Evolutionary conservation across 495 filamentous ascomycete species (phyloP), one percentile per base, ranked within the genome.

Genomic region (Tirmania nivea): DNA sequence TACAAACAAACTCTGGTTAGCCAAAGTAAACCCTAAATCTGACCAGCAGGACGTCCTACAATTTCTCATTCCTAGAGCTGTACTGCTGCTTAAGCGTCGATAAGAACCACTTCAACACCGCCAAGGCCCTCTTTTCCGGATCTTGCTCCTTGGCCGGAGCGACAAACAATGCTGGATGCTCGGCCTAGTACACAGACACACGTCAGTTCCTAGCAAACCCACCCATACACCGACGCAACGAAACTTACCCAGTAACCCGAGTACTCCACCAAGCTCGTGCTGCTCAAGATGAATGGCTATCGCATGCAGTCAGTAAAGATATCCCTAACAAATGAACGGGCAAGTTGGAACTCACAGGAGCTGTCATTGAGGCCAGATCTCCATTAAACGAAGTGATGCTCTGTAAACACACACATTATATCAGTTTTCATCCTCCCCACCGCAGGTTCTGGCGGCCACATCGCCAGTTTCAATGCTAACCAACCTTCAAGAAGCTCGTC

Each of bases 381-480:
- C 92, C 90, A 69, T 86, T 94, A 73, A 95, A 96, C 17, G 86
- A 90, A 37, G 90, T 85, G 62, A 97, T 86, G 31, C 88, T 92
- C 86, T 92, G 35, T 53, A 21, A 17, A 45, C 12, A 14, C 3
- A 45, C 39, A 45, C 39, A 19, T n/a, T n/a, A n/a, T n/a, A n/a
- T n/a, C n/a, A n/a, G n/a, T n/a, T n/a, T n/a, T n/a, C n/a, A n/a
- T 31, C 16, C 12, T 34, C 12, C 25, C 51, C 48, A 53, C 36
- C 61, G 25, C 14, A 49, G n/a, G 34, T 16, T 14, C 51, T 42
- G 34, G 42, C 48, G 25, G 53, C 25, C n/a, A n/a, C n/a, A n/a
- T n/a, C n/a, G n/a, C n/a, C n/a, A n/a, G n/a, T 48, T 34, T 48
- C 34, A 51, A 21, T n/a, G n/a, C 10, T 8, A 25, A 56, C 52